A percentile compares a stretch with the other conserved stretches of the same genome.
Conservation (phyloP, 139 green algal species). For the Diplosphaera chodatii region DNA sequence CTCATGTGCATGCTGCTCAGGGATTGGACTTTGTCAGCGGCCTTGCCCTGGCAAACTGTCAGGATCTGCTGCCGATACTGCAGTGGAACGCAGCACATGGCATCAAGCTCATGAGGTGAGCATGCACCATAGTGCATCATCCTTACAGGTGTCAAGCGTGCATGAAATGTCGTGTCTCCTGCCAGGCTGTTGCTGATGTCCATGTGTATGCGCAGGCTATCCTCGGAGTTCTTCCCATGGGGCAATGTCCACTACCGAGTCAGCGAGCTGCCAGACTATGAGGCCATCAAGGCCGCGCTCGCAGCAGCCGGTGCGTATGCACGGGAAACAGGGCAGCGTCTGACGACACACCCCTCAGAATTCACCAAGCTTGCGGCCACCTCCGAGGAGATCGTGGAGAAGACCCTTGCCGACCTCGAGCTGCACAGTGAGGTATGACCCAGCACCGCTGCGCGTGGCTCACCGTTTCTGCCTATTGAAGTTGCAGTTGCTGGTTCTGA, state of each 20-base stretch:
- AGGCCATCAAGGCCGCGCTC: conserved; percentile 45
- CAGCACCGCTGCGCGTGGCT: neutral
- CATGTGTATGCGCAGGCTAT: conserved; percentile 20
- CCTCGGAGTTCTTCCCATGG: conserved; percentile 48
- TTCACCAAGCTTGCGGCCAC: conserved; percentile 41
- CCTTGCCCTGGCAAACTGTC: conserved; percentile 48
- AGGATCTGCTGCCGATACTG: conserved; percentile 38
- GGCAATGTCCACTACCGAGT: conserved; percentile 33
- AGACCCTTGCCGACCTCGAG: conserved; percentile 57
- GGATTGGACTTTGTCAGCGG: conserved; percentile 40
- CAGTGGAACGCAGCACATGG: conserved; percentile 57
- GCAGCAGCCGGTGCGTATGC: conserved; percentile 45
- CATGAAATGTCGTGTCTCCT: too few species aligned
- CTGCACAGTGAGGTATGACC: conserved; percentile 38
- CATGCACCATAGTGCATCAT: too few species aligned
- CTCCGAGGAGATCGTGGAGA: conserved; percentile 17
- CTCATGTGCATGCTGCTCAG: neutral
- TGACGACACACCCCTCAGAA: conserved; percentile 64
- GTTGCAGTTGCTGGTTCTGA: too few species aligned
- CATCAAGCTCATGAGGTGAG: conserved; percentile 63
- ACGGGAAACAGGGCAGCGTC: conserved; percentile 33
- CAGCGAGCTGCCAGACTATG: conserved; percentile 50
- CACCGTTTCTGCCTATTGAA: too few species aligned
- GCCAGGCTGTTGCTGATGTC: neutral
- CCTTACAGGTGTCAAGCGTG: too few species aligned